Base-by-base conservation (phyloP, 116 monocot genomes). In the Dioscorea cayenensis region DNA sequence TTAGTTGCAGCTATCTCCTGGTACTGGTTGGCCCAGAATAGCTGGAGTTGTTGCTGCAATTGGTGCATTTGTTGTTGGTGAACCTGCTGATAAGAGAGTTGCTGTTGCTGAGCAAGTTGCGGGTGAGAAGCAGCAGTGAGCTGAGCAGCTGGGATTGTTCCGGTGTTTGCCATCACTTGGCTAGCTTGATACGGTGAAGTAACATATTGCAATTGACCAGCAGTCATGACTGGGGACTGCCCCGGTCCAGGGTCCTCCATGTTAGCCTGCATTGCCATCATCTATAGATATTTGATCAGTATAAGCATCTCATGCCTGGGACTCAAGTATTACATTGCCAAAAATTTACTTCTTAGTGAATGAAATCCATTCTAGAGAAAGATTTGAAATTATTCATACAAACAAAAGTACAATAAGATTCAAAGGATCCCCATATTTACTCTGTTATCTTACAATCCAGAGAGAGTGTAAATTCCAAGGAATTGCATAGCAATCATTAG, bases 31-130 rank as follows among this genome's bases (percentile, higher is more conserved):
- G 52, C 52, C 74, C 55, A 66, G 55, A 74, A 74, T 11, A 55
- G 5, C 20, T 74, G 74, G 1, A 58, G 74, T 36, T 49, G 64
- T 51, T 74, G 51, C 43, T 74, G 25, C 22, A 62, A 23, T 43
- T 63, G 72, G 22, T 61, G 72, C 63, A 62, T 9, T 43, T 72
- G 72, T 63, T 72, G 74, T 27, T 74, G 73, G n/a, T 51, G 73
- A 17, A 55, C 9, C 16, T 73, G 73, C 52, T 73, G 74, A 21
- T 71, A 71, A 12, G 61, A 61, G 38, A 61, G 60, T 14, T 71
- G 71, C 14, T 71, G 71, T 12, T 71, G 61, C 9, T 74, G 73
- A 9, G 25, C n/a, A 28, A 74, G 74, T 51, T 74, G 65, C 0
- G 28, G 35, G 52, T 64, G 74, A 52, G 65, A 65, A 7, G 65